Conservation (phyloP, 305 asterid species). For the Rubia balearica region DNA sequence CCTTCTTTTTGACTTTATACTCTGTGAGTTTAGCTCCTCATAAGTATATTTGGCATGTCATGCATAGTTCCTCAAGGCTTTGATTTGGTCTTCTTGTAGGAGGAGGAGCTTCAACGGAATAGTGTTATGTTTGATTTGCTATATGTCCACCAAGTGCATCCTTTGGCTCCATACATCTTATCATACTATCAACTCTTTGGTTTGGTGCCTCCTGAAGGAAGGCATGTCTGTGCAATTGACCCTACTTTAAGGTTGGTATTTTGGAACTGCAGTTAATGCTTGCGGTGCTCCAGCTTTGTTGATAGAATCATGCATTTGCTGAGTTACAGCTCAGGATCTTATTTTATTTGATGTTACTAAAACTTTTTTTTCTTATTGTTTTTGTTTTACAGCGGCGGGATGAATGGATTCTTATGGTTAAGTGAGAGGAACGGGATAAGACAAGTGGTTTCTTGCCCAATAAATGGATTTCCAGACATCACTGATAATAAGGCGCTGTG, state of each 20-base stretch:
- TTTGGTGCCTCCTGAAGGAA: conserved; percentile 27
- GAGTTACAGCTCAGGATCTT: conserved; percentile 15
- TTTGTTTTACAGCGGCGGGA: conserved; percentile 58
- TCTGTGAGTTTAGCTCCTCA: not conserved
- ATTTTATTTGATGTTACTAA: conserved; percentile 8
- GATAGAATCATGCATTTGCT: conserved; percentile 3
- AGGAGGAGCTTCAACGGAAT: conserved; percentile 72
- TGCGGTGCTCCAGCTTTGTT: not conserved
- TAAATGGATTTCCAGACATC: conserved; percentile 50
- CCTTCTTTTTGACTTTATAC: not conserved
- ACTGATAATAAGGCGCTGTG: conserved; percentile 57
- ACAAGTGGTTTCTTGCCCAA: conserved; percentile 49
- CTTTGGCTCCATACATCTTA: conserved; percentile 54
- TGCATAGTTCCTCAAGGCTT: conserved; percentile 8
- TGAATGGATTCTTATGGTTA: conserved; percentile 86
- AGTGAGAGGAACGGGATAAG: conserved; percentile 57
- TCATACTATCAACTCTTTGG: conserved; percentile 46
- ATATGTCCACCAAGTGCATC: conserved; percentile 62
- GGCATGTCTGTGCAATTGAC: conserved; percentile 48
- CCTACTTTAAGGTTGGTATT: conserved; percentile 54
- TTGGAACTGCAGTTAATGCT: conserved; percentile 13
- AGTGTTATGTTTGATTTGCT: conserved; percentile 77
- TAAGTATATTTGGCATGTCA: not conserved
- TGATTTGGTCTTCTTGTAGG: conserved; percentile 38
- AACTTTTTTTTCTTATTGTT: not conserved